Evolutionary conservation across 768 basidiomycete genomes (phyloP).

Genomic region (Russula emetica): DNA sequence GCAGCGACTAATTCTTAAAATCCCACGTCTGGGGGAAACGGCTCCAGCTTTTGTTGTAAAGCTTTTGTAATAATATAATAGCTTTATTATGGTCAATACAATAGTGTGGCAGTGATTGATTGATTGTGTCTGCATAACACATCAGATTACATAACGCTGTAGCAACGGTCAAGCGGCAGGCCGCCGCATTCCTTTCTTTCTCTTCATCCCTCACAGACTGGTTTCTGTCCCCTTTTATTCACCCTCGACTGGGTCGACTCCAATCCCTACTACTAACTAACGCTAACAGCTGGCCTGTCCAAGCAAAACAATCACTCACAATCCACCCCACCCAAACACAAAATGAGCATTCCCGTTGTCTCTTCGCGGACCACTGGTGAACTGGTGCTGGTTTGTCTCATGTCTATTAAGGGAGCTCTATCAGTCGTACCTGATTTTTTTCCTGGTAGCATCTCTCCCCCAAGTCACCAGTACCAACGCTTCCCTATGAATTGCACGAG

Average conservation of each 20-base stretch:
- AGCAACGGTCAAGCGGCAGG: background rate
- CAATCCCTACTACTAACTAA: background rate
- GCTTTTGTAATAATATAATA: background rate
- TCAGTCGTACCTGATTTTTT: background rate
- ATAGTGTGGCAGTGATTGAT: background rate
- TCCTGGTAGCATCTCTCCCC: slow-evolving; percentile 9
- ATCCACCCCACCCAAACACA: background rate
- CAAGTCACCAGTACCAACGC: slow-evolving; percentile 2
- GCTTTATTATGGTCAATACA: background rate
- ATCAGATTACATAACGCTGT: background rate
- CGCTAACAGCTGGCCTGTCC: slow-evolving; percentile 12
- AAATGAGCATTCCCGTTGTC: slow-evolving; percentile 20
- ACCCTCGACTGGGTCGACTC: slow-evolving; percentile 10
- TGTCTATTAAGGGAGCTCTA: background rate
- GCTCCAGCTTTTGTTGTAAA: too few species aligned
- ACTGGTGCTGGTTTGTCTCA: slow-evolving; percentile 18
- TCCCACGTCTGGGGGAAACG: too few species aligned
- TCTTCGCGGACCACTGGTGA: slow-evolving; percentile 13
- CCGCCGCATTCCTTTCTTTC: background rate
- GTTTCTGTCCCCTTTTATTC: slow-evolving; percentile 10
- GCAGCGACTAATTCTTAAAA: too few species aligned
- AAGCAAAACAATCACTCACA: background rate
- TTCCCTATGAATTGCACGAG: slow-evolving; percentile 19
- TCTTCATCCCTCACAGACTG: slow-evolving; percentile 16
- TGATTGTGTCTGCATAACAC: background rate